Conservation (phyloP, 768 basidiomycete species). For the Lyophyllum shimeji region DNA sequence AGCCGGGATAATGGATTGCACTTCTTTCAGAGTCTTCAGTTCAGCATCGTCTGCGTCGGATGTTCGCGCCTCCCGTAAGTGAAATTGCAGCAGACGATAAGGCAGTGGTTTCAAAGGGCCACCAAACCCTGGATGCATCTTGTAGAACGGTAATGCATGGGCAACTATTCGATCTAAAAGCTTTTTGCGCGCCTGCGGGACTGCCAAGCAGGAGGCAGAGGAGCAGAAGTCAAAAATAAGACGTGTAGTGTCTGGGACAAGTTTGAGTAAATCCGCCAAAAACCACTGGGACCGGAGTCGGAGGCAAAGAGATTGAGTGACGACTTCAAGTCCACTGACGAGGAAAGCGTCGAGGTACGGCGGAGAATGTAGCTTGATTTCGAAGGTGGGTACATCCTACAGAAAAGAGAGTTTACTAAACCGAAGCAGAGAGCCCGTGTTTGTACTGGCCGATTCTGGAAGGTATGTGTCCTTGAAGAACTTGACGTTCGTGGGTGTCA, state of each 20-base stretch:
- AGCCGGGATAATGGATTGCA: conserved; percentile 18
- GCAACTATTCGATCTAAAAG: conserved; percentile 41
- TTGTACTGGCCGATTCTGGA: conserved; percentile 23
- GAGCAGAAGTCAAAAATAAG: conserved; percentile 43
- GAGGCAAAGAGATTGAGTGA: conserved; percentile 40
- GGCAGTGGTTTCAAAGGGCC: conserved; percentile 30
- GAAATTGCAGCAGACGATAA: conserved; percentile 40
- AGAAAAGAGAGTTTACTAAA: neutral
- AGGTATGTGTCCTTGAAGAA: conserved; percentile 40
- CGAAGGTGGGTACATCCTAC: conserved; percentile 22
- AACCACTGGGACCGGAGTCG: conserved; percentile 48
- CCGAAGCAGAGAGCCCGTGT: neutral
- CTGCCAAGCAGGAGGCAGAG: conserved; percentile 34
- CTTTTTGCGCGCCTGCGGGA: conserved; percentile 32
- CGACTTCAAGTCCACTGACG: conserved; percentile 42
- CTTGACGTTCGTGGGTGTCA: conserved; percentile 35
- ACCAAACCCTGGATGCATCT: conserved; percentile 28
- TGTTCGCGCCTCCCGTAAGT: conserved; percentile 43
- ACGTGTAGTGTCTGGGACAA: conserved; percentile 36
- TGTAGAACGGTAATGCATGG: conserved; percentile 27
- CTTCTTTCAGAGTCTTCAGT: conserved; percentile 20
- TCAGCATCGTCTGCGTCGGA: conserved; percentile 38
- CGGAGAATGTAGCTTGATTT: conserved; percentile 31
- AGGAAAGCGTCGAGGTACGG: conserved; percentile 47
- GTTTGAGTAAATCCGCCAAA: conserved; percentile 46